Evolutionary conservation across 495 filamentous ascomycete genomes (phyloP).

Genomic region (Annulohypoxylon moriforme): DNA sequence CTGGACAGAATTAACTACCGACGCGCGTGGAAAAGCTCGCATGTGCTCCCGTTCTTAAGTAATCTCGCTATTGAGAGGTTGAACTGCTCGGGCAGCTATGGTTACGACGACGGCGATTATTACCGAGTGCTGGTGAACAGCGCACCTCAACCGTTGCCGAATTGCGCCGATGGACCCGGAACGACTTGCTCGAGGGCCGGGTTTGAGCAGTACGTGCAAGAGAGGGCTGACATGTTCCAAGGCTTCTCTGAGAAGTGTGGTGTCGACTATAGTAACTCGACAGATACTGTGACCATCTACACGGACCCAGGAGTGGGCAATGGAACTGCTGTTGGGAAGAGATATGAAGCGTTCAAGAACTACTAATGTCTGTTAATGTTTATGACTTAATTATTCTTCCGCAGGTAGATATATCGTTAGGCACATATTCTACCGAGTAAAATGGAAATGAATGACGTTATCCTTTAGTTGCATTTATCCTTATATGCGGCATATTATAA

Average conservation of each 20-base stretch:
- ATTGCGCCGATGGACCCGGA: slow-evolving; percentile 52
- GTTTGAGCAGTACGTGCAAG: slow-evolving; percentile 48
- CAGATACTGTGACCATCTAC: slow-evolving; percentile 51
- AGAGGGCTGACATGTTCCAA: slow-evolving; percentile 47
- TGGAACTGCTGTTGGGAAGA: slow-evolving; percentile 52
- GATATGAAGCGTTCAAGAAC: slow-evolving; percentile 36
- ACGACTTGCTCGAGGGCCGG: slow-evolving; percentile 49
- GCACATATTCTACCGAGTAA: no score
- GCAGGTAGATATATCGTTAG: no score
- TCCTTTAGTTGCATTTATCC: no score
- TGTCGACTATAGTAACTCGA: slow-evolving; percentile 49
- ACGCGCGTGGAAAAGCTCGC: slow-evolving; percentile 59
- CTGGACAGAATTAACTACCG: slow-evolving; percentile 58
- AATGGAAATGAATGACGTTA: no score
- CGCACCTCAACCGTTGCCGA: slow-evolving; percentile 50
- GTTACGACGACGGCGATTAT: slow-evolving; percentile 52
- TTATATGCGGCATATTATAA: no score
- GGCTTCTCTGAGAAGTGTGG: slow-evolving; percentile 51
- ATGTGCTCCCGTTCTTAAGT: slow-evolving; percentile 57
- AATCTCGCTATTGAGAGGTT: slow-evolving; percentile 59
- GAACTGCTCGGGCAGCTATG: slow-evolving; percentile 51
- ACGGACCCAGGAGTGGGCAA: slow-evolving; percentile 49
- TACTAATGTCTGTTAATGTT: not conserved
- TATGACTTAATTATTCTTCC: slow-evolving; percentile 6
- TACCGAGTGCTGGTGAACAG: slow-evolving; percentile 53